A percentile compares a stretch with the other conserved stretches of the same genome.
Conservation (phyloP, 129 eudicot genomes). For the Arctium minus region DNA sequence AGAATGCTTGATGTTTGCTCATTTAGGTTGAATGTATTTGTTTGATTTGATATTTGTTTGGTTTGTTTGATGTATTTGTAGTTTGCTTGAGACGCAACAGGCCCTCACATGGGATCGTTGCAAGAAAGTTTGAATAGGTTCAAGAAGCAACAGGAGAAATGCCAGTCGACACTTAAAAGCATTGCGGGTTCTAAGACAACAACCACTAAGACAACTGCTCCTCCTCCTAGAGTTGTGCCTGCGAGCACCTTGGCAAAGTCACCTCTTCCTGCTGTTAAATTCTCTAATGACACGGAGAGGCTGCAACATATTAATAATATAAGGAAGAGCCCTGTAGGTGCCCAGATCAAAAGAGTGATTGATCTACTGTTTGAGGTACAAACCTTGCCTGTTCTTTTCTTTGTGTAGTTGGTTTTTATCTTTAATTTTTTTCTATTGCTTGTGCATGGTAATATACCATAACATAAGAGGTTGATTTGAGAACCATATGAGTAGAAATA, state of each 20-base stretch:
- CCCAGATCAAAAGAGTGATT: constrained; percentile 84
- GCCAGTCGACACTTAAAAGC: constrained; percentile 56
- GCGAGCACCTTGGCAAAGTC: constrained; percentile 33
- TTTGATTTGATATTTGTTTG: background rate
- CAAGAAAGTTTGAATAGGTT: constrained; percentile 57
- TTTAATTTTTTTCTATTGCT: background rate
- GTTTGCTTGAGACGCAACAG: background rate
- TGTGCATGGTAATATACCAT: background rate
- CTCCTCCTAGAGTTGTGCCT: constrained; percentile 39
- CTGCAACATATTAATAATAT: constrained; percentile 74
- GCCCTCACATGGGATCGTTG: constrained; percentile 45
- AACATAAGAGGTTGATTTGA: background rate
- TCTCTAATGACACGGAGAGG: constrained; percentile 82
- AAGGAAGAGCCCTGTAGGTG: constrained; percentile 77
- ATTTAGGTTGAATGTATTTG: background rate
- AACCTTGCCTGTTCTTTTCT: background rate
- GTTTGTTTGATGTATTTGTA: background rate
- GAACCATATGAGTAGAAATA: background rate
- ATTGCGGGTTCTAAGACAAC: constrained; percentile 40
- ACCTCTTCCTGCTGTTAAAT: constrained; percentile 56
- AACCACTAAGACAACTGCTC: constrained; percentile 21
- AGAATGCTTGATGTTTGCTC: background rate
- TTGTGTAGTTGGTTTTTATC: background rate
- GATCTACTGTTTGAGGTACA: constrained; percentile 71
- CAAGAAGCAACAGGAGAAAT: constrained; percentile 82